Evolutionary conservation across 164 flowering plant genomes (phyloP), one percentile per base, ranked within the genome.

Genomic region (Houttuynia cordata): DNA sequence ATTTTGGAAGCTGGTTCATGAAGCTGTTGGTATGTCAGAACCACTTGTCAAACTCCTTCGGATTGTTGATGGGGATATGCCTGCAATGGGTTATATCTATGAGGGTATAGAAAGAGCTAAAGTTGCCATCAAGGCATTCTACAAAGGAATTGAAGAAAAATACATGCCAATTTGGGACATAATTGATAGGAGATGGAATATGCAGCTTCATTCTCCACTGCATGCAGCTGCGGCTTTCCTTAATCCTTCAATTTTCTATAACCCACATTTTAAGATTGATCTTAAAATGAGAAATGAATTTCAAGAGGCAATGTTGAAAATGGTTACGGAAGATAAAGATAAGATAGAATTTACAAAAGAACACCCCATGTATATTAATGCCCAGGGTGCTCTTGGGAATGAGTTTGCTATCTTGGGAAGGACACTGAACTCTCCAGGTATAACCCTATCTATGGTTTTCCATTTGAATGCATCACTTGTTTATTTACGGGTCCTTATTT

Each of bases 61-160:
- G 71, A 75, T 80, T 40, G 84, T 82, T 52, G 87, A 81, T 70
- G 85, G 86, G 37, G 89, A 84, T 64, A 75, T 79, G 82, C 87
- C 93, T 62, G 83, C 85, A 9, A 82, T 84, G 79, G 89, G 93
- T 5, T 84, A 82, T 68, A 68, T 86, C n/a, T 82, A 78, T 52
- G 87, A 82, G 70, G 87, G 79, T 54, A 75, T 86, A n/a, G 87
- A 82, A 56, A 78, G 75, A 73, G 87, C 86, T 56, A 86, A 86
- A 69, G 24, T 68, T 53, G 66, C 68, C 37, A 84, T 84, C 60
- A 84, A 82, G 71, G 59, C 63, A 25, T 75, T 78, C 68, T 86
- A 79, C 58, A 79, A 79, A 65, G 81, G 79, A 4, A 25, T 75
- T 62, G 82, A 78, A 59, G 84, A 74, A 55, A 79, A 79, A 70